A percentile compares a stretch with the other conserved stretches of the same genome.
Evolutionary conservation across 2,329 filamentous ascomycete genomes (phyloP).

Genomic region (Coleophoma cylindrospora): DNA sequence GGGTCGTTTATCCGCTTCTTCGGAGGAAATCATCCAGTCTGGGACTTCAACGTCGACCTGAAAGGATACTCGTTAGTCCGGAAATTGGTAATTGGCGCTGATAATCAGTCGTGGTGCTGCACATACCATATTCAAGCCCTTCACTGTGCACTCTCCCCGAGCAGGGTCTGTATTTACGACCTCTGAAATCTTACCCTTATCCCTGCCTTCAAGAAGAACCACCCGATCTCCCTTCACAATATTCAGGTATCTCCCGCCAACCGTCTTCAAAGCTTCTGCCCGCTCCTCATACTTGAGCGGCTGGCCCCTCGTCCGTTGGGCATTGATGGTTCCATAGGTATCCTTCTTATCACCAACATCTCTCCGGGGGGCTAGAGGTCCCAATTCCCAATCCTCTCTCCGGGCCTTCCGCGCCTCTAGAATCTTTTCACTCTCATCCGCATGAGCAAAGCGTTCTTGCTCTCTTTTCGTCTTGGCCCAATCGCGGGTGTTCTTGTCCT

Average conservation of each 20-base stretch:
- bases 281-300: conserved; percentile 9
- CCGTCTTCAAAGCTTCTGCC: conserved; percentile 24
- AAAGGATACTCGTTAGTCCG: conserved; percentile 3
- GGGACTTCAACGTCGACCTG: conserved; percentile 36
- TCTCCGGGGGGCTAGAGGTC: conserved; percentile 71
- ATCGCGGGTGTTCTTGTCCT: conserved; percentile 23
- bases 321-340: conserved; percentile 52
- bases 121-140: conserved; percentile 60
- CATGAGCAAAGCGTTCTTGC: conserved; percentile 15
- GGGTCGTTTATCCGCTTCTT: conserved; percentile 31
- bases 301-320: conserved; percentile 26
- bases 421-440: conserved; percentile 27
- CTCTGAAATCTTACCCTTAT: conserved; percentile 79
- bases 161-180: conserved; percentile 52
- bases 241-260: conserved; percentile 47
- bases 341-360: conserved; percentile 57
- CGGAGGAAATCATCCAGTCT: conserved; percentile 32
- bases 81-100: conserved; percentile 1
- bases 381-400: conserved; percentile 73
- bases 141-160: conserved; percentile 54
- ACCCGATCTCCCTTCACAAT: conserved; percentile 72
- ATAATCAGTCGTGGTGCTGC: neutral
- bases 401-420: conserved; percentile 49
- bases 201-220: conserved; percentile 70
- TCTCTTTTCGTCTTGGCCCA: conserved; percentile 13